Conservation (phyloP, 164 flowering plant species). For the Kingdonia uniflora region DNA sequence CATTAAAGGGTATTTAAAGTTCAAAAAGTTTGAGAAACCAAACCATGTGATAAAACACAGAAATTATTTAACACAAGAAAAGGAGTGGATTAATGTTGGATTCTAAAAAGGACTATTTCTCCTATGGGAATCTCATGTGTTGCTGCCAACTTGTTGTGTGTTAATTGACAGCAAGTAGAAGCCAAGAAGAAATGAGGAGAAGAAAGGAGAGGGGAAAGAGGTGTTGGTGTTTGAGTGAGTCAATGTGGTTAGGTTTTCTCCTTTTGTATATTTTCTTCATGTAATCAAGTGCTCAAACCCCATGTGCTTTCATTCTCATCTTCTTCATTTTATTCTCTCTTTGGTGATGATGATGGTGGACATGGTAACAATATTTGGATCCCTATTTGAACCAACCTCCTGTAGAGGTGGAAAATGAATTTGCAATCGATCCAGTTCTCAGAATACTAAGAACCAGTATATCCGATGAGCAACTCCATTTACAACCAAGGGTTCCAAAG, state of each 20-base stretch:
- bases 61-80: not conserved
- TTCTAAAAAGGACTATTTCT: not conserved
- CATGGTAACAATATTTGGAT: not conserved
- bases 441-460: not conserved
- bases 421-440: not conserved
- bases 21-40: too few species aligned
- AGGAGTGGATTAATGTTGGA: not conserved
- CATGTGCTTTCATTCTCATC: constrained; percentile 30
- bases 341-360: not conserved
- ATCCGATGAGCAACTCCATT: not conserved
- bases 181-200: constrained; percentile 3
- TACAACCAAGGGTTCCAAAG: too few species aligned
- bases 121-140: not conserved
- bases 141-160: not conserved
- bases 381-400: not conserved
- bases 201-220: constrained; percentile 1
- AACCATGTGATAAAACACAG: too few species aligned
- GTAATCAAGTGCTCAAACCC: constrained; percentile 30
- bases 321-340: constrained; percentile 14
- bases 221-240: constrained; percentile 7
- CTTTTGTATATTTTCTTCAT: constrained; percentile 24
- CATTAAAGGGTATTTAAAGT: too few species aligned
- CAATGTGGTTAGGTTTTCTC: constrained; percentile 26
- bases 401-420: not conserved
- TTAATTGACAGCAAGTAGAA: constrained; percentile 1